Percentiles rank a stretch among this genome's conserved stretches.
These are phyloP conservation scores for Yamadazyma takamatsuzukensis DNA, from an alignment of 805 yeast species.

Conservation along the genomic window DNA sequence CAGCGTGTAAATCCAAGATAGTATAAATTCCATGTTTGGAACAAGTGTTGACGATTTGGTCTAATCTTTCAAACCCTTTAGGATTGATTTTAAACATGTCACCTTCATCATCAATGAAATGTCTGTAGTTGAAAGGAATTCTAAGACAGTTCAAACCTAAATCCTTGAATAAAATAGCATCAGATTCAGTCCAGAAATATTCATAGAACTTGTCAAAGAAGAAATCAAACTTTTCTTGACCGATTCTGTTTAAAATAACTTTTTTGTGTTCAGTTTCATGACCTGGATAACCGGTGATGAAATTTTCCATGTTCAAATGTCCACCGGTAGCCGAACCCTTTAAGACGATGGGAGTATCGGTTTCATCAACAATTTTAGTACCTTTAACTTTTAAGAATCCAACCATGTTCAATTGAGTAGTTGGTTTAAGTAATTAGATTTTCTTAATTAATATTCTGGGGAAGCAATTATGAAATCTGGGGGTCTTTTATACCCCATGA, in stretches of 20 bases:
- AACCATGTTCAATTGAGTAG: slow-evolving; percentile 6
- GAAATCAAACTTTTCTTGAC: slow-evolving; percentile 45
- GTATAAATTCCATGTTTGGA: slow-evolving; percentile 46
- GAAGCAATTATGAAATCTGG: not conserved
- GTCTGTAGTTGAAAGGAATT: slow-evolving; percentile 51
- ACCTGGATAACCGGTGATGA: slow-evolving; percentile 54
- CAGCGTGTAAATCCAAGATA: slow-evolving; percentile 46
- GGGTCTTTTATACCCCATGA: slow-evolving; percentile 3
- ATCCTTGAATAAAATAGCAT: slow-evolving; percentile 42
- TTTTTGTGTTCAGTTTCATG: slow-evolving; percentile 49
- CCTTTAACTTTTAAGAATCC: slow-evolving; percentile 37
- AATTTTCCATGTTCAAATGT: slow-evolving; percentile 53
- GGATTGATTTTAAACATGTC: slow-evolving; percentile 41
- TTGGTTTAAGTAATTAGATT: too few species aligned
- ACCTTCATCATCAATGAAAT: slow-evolving; percentile 44
- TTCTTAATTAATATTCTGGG: too few species aligned
- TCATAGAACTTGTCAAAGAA: slow-evolving; percentile 52
- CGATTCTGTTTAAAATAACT: slow-evolving; percentile 37
- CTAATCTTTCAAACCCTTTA: slow-evolving; percentile 43
- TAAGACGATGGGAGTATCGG: slow-evolving; percentile 37
- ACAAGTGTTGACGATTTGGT: slow-evolving; percentile 41
- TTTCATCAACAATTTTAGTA: slow-evolving; percentile 44
- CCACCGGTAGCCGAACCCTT: slow-evolving; percentile 51
- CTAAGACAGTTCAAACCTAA: slow-evolving; percentile 45
- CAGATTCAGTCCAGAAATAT: slow-evolving; percentile 50